These are phyloP conservation scores for Sonneratia alba DNA, from an alignment of 345 rosid species.

Conservation along the genomic window DNA sequence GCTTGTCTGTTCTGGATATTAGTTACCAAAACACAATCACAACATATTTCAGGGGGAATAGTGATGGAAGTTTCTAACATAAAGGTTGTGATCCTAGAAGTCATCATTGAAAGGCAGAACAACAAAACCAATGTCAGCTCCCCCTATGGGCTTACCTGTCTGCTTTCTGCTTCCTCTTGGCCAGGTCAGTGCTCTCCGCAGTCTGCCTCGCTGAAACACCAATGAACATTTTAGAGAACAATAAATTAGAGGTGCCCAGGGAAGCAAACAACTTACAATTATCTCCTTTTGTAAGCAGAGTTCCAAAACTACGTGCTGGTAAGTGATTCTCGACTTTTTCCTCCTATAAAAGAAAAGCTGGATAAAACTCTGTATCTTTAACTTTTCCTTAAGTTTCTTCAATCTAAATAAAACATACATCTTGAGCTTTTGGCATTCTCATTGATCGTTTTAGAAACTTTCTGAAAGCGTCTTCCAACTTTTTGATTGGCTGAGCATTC, in stretches of 20 bases:
- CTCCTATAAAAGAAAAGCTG: constrained; percentile 23
- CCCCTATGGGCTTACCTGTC: constrained; percentile 32
- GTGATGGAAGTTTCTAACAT: background rate
- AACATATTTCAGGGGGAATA: too few relatives aligned
- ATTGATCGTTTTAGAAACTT: constrained; percentile 64
- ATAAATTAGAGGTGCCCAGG: constrained; percentile 3
- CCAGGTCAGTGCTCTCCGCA: constrained; percentile 26
- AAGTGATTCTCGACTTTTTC: constrained; percentile 38
- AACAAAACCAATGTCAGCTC: background rate
- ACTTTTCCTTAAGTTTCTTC: background rate
- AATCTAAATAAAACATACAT: constrained; percentile 27
- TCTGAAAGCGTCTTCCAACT: constrained; percentile 67
- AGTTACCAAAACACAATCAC: too few relatives aligned
- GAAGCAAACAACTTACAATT: constrained; percentile 38
- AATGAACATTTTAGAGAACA: constrained; percentile 8
- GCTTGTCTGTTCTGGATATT: background rate
- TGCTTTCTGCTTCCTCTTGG: constrained; percentile 36
- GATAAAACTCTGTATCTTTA: background rate
- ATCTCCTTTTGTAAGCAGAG: constrained; percentile 47
- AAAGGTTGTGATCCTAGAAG: background rate
- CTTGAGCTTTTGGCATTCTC: constrained; percentile 32
- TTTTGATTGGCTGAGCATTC: constrained; percentile 66
- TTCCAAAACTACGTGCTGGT: constrained; percentile 71
- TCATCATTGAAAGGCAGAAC: background rate
- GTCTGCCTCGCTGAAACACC: constrained; percentile 37